These are phyloP conservation scores for Neurospora sp. DNA, from an alignment of 495 filamentous ascomycete genomes.

Conservation along the genomic window DNA sequence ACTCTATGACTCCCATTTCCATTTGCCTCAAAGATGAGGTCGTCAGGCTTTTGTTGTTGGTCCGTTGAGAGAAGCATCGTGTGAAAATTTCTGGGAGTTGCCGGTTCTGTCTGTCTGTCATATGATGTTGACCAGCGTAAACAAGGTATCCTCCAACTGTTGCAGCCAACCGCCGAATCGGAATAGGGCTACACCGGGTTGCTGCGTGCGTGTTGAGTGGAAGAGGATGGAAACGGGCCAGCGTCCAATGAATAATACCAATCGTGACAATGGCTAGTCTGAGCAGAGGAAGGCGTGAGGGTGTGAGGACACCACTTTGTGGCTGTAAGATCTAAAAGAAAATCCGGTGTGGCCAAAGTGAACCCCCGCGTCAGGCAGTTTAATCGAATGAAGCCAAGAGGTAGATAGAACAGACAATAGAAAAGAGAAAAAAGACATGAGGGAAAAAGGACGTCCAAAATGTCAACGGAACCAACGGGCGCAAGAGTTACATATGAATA, in stretches of 20 bases:
- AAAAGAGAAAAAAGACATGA: neutral
- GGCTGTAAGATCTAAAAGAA: neutral
- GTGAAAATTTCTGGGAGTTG: neutral
- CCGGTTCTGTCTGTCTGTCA: neutral
- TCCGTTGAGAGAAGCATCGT: slow-evolving; percentile 18
- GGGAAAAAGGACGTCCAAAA: neutral
- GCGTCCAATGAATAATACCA: neutral
- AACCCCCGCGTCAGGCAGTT: neutral
- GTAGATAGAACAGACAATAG: neutral
- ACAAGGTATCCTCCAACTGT: neutral
- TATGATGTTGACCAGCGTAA: neutral
- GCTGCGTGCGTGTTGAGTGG: neutral
- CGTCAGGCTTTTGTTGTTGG: slow-evolving; percentile 2
- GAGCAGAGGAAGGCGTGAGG: neutral
- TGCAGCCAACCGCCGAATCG: neutral
- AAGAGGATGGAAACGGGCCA: neutral
- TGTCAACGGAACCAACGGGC: neutral
- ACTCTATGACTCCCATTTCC: slow-evolving; percentile 10
- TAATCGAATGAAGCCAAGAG: neutral
- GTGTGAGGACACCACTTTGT: neutral
- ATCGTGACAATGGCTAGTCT: neutral
- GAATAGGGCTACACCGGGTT: neutral
- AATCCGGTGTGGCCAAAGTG: neutral
- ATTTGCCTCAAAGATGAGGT: slow-evolving; percentile 5
- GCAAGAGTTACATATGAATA: neutral